Evolutionary conservation across 164 flowering plant genomes (phyloP).

Genomic region (Vitis vinifera): ASM3070453v1 NC_081816.1:4998501-4999000

Average conservation of each 20-base stretch:
- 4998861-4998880: too few relatives aligned
- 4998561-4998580: constrained; percentile 4
- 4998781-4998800: too few relatives aligned
- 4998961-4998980: too few relatives aligned
- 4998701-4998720: constrained; percentile 25
- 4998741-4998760: neutral
- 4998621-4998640: constrained; percentile 31
- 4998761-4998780: neutral
- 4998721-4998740: constrained; percentile 12
- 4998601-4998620: constrained; percentile 29
- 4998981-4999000: too few relatives aligned
- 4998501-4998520: constrained; percentile 28
- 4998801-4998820: neutral
- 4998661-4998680: constrained; percentile 25
- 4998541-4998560: constrained; percentile 12
- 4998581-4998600: constrained; percentile 11
- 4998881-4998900: too few relatives aligned
- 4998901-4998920: too few relatives aligned
- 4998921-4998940: too few relatives aligned
- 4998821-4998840: neutral
- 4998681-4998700: constrained; percentile 27
- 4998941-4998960: too few relatives aligned
- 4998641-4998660: constrained; percentile 16
- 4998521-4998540: constrained; percentile 4
- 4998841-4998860: too few relatives aligned